Evolutionary conservation across 768 basidiomycete species (phyloP), one percentile per base, ranked within the genome.

Genomic region (Nidularia sp.): DNA sequence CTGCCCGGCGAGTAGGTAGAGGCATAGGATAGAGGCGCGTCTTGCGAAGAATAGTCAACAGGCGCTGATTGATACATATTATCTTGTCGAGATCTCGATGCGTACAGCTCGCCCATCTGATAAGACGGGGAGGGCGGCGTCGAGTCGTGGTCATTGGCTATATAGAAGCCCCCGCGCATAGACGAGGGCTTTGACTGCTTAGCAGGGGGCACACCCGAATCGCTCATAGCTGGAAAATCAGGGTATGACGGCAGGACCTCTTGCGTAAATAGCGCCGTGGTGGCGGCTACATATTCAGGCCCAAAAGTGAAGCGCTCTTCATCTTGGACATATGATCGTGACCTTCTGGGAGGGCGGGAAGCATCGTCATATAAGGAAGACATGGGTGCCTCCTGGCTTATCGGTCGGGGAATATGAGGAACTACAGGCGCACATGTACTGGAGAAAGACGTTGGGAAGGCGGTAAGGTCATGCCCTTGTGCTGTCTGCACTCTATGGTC

Each of bases 181-280:
- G 47, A 34, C 22, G 47, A 6, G 13, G 34, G 34, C 29, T 3
- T 29, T 3, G 34, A 25, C 33, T 32, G 47, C 15, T 15, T 41
- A 15, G 10, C 15, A 10, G 15, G 39, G 10, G 10, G 39, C 15
- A 41, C 39, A 41, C 10, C 10, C 39, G 25, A 25, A 25, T 47
- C 18, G 12, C 45, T 25, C 5, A 50, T 44, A 1, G 53, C 57
- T 0, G 64, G 58, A 33, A 64, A 66, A 49, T 67, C 60, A 5
- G 72, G 70, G 44, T 71, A 72, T 1, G 64, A 57, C 1, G 69
- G 70, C 3, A 71, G 54, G 8, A 71, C 65, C 53, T 71, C 72
- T 2, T 56, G 55, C 32, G 65, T 64, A 50, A 68, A 72, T 50
- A 72, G 57, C 4, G 60, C 62, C 10, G 61, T 62, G 2, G 70